Evolutionary conservation across 2,329 filamentous ascomycete species (phyloP).

Genomic region (Exophiala aquamarina): DNA sequence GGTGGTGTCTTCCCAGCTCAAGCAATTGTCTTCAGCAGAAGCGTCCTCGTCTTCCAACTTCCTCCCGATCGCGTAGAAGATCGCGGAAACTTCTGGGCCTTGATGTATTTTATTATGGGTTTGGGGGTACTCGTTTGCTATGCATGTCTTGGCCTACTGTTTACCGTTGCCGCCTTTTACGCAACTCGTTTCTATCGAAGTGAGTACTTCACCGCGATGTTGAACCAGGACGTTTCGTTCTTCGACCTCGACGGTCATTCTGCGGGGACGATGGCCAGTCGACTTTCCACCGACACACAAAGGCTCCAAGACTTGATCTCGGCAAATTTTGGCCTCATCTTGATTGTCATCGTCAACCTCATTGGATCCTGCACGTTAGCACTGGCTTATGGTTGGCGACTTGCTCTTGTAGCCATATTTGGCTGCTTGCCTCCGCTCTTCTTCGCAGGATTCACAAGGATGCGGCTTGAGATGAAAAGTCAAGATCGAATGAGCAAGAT

Average conservation of each 20-base stretch:
- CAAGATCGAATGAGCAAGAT: constrained; percentile 31
- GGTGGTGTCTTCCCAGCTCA: constrained; percentile 70
- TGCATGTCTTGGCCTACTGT: constrained; percentile 62
- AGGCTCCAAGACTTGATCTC: constrained; percentile 62
- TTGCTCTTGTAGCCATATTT: constrained; percentile 56
- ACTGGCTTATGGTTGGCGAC: constrained; percentile 72
- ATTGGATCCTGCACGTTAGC: constrained; percentile 67
- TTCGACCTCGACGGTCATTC: constrained; percentile 80
- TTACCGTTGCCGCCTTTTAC: constrained; percentile 49
- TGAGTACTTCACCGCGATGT: constrained; percentile 67
- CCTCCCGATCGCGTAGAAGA: constrained; percentile 55
- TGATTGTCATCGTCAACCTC: constrained; percentile 74
- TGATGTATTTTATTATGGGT: constrained; percentile 76
- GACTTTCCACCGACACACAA: constrained; percentile 77
- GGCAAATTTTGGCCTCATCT: constrained; percentile 66
- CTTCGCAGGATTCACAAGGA: constrained; percentile 27
- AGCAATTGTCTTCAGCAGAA: constrained; percentile 76
- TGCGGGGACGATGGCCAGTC: constrained; percentile 74
- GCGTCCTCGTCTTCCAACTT: constrained; percentile 65
- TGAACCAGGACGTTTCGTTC: constrained; percentile 79
- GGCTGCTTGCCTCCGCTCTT: constrained; percentile 31
- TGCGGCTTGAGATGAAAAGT: constrained; percentile 4
- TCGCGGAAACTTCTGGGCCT: constrained; percentile 71
- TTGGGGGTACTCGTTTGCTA: constrained; percentile 66
- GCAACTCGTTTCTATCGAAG: constrained; percentile 23